Percentiles rank a stretch among this genome's conserved stretches.
Conservation (phyloP, 345 rosid genomes). For the Eucalyptus pauciflora region DNA sequence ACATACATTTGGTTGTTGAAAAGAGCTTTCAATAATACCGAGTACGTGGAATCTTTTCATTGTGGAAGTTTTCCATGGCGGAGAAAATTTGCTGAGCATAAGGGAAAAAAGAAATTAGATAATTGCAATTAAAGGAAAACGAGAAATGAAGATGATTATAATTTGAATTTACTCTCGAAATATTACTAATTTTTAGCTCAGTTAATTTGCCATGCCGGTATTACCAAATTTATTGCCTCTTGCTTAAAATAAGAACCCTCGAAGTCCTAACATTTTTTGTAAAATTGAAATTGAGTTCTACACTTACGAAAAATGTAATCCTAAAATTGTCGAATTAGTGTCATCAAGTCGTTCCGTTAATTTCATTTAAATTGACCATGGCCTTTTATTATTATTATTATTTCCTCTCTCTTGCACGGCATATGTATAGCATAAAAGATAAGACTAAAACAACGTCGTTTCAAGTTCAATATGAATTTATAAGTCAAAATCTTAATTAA, state of each 20-base stretch:
- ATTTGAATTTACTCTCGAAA: not conserved
- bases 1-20: not conserved
- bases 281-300: fast-evolving
- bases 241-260: fast-evolving
- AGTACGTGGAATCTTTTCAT: not conserved
- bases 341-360: fast-evolving
- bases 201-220: not conserved
- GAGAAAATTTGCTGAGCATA: not conserved
- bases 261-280: fast-evolving
- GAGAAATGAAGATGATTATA: not conserved
- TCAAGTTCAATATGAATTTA: too few species aligned
- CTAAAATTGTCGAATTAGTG: fast-evolving
- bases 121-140: not conserved
- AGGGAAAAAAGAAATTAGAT: not conserved
- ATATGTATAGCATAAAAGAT: too few species aligned
- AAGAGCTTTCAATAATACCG: not conserved
- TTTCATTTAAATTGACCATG: too few species aligned
- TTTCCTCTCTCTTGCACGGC: not conserved
- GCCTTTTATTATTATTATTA: too few species aligned
- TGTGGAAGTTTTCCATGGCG: not conserved
- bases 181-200: not conserved
- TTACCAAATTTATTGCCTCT: fast-evolving
- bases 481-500: too few species aligned
- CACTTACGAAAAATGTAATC: fast-evolving
- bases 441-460: too few species aligned